Conservation (phyloP, 306 rosid species). For the Amphicarpaea edgeworthii region DNA sequence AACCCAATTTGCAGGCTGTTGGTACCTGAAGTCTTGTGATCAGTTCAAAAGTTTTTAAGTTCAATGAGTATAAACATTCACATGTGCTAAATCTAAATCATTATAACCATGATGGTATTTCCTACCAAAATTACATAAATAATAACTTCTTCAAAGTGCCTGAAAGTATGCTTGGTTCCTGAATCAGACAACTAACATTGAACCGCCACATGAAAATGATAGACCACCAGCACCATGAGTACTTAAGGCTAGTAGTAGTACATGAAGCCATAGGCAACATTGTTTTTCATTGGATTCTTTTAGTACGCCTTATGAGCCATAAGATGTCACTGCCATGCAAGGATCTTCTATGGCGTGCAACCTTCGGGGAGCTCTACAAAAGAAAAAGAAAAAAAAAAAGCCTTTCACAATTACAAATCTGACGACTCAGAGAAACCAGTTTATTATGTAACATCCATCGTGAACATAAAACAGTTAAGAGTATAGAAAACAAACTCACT, state of each 20-base stretch:
- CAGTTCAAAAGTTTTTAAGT: not conserved
- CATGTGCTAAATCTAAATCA: slow-evolving; percentile 13
- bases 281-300: slow-evolving; percentile 44
- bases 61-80: not conserved
- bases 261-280: not conserved
- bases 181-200: slow-evolving; percentile 28
- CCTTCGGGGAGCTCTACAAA: slow-evolving; percentile 62
- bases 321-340: slow-evolving; percentile 65
- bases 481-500: slow-evolving; percentile 49
- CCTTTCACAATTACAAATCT: slow-evolving; percentile 30
- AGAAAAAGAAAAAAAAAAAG: not conserved
- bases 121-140: slow-evolving; percentile 14
- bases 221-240: not conserved
- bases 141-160: slow-evolving; percentile 17
- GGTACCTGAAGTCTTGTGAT: slow-evolving; percentile 1
- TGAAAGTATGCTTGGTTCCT: slow-evolving; percentile 22
- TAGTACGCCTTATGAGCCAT: slow-evolving; percentile 63
- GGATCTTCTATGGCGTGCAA: slow-evolving; percentile 64
- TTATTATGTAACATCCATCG: slow-evolving; percentile 30
- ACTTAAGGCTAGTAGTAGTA: not conserved
- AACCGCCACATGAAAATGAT: not conserved
- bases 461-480: slow-evolving; percentile 5
- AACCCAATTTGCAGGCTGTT: not conserved
- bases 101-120: slow-evolving; percentile 14
- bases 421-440: slow-evolving; percentile 8